Evolutionary conservation across 78 protist genomes (phyloP).

Genomic region (Speleostelium caveatum): DNA sequence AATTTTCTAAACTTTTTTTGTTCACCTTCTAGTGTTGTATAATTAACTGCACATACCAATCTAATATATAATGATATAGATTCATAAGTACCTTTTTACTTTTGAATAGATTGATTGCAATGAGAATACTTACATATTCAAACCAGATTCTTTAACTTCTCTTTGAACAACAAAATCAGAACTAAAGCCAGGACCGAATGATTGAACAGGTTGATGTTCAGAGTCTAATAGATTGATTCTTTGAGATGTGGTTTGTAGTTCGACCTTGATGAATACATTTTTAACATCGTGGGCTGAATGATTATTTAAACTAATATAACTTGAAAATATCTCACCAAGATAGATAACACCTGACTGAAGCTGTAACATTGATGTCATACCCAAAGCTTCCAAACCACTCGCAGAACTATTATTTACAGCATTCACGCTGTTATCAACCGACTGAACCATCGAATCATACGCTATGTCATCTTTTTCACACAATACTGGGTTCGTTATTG

Average conservation of each 20-base stretch:
- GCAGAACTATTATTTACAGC: not conserved
- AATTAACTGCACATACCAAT: conserved; percentile 72
- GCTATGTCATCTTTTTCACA: conserved; percentile 51
- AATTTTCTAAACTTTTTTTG: conserved; percentile 65
- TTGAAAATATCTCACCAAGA: conserved; percentile 64
- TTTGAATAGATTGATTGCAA: not conserved
- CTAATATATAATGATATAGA: not conserved
- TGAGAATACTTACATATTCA: conserved; percentile 42
- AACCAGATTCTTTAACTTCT: conserved; percentile 78
- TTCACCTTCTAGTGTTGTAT: conserved; percentile 68
- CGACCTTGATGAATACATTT: conserved; percentile 67
- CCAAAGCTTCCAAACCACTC: conserved; percentile 46
- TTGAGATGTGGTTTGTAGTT: conserved; percentile 65
- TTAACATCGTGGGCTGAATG: conserved; percentile 74
- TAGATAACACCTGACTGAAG: conserved; percentile 66
- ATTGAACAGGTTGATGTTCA: conserved; percentile 36
- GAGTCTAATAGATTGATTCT: conserved; percentile 50
- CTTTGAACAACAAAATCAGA: conserved; percentile 71
- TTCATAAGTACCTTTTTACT: too few relatives aligned
- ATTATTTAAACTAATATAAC: conserved; percentile 68
- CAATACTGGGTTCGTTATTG: conserved; percentile 27
- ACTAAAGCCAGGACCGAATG: conserved; percentile 70
- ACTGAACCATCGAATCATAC: conserved; percentile 7
- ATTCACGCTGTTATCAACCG: not conserved
- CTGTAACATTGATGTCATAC: conserved; percentile 53